A percentile compares a stretch with the other conserved stretches of the same genome.
These are phyloP conservation scores for Oldenlandia corymbosa DNA, from an alignment of 257 asterid species.

Conservation along the genomic window DNA sequence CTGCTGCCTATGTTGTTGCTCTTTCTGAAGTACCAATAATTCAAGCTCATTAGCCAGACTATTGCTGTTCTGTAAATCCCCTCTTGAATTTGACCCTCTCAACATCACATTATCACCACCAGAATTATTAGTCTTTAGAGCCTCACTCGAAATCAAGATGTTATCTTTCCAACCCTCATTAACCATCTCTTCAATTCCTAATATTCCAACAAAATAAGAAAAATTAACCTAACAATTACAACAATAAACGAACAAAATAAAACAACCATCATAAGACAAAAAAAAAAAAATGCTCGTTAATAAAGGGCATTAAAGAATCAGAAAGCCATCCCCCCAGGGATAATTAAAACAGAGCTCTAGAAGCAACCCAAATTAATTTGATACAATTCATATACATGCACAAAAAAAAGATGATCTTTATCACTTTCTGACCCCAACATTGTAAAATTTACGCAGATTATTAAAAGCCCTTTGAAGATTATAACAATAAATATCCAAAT, in stretches of 20 bases:
- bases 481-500: not conserved
- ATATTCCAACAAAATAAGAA: not conserved
- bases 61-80: slow-evolving; percentile 32
- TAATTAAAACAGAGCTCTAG: not conserved
- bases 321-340: not conserved
- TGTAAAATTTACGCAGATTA: not conserved
- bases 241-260: too few species aligned
- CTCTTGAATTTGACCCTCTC: slow-evolving; percentile 44
- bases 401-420: not conserved
- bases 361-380: not conserved
- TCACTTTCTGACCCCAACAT: not conserved
- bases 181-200: slow-evolving; percentile 18
- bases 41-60: slow-evolving; percentile 58
- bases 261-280: not conserved
- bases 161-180: slow-evolving; percentile 14
- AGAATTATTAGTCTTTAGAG: slow-evolving; percentile 14
- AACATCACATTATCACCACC: slow-evolving; percentile 7
- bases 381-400: not conserved
- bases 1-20: slow-evolving; percentile 31
- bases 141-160: slow-evolving; percentile 22
- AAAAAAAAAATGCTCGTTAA: not conserved
- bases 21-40: slow-evolving; percentile 32
- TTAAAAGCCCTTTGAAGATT: not conserved
- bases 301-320: not conserved
- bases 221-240: not conserved